Evolutionary conservation across 1,139 yeast genomes (phyloP), one percentile per base, ranked within the genome.

Genomic region (Pichiaceae sp.): DNA sequence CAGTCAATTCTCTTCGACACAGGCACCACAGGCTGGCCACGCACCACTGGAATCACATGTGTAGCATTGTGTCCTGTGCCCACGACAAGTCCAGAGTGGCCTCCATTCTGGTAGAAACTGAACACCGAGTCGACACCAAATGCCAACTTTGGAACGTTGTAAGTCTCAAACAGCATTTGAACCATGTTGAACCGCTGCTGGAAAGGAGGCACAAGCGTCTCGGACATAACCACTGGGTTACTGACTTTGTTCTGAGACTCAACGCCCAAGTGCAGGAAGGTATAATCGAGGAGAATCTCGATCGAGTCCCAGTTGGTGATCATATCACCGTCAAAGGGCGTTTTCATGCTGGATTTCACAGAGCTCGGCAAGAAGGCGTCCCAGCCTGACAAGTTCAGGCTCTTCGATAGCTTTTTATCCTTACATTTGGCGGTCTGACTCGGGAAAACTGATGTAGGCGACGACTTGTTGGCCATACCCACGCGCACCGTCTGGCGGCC

Each of bases 281-380:
- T 68, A 53, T 87, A 91, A 55, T 91, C 97, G 39, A 93, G 57
- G 38, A 91, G 72, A 39, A 69, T 72, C 55, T 93, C 98, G 7
- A 82, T 72, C 40, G 80, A 75, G 42, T 93, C 98, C 97, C 98
- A 93, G 56, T 89, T 91, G 21, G 94, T 78, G 27, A 91, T 66
- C 47, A 86, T 62, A 3, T 86, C 73, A 0, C 95, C 96, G 57
- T 93, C 98, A 54, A 73, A 91, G 0, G 96, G 96, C 3, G 84
- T 67, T 50, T 75, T 78, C 33, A 85, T 72, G 35, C 81, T 78
- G 20, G 84, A 70, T 44, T 79, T 72, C 33, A 83, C 70, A 6
- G 80, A 63, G 5, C 78, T 70, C 50, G 89, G 97, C 23, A 84
- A 56, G 52, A 69, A 75, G 9, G 79, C 76, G 56, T 89, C 97